Base-by-base conservation (phyloP, 2,329 filamentous ascomycete species). In the Apiospora marii region DNA sequence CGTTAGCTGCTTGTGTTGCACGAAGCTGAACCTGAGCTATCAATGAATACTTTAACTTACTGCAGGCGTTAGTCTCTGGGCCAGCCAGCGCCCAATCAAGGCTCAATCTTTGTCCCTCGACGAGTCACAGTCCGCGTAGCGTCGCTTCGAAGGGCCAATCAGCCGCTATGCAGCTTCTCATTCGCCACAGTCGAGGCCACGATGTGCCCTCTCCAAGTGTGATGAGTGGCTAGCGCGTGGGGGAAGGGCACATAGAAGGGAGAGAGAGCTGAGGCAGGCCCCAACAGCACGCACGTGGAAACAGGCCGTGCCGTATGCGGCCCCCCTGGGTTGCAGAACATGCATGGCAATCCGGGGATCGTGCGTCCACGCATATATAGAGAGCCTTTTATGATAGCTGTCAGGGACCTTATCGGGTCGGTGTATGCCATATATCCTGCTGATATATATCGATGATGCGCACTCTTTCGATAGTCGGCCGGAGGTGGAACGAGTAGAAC, bases 181-280 rank as follows among this genome's bases (percentile, higher is more conserved):
- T 64, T 64, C 58, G 58, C 34, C 53, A 3, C 19, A 6, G 34
- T 12, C 58, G 19, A 41, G 58, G 10, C 34, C 58, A 64, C 34
- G 58, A 64, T 64, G 30, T 41, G 58, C n/a, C 27, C 27, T 30
- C 27, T 34, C 6, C 34, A 14, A 24, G 30, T 64, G 34, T 64
- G 58, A 64, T 64, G 13, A 41, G 58, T n/a, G 58, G 16, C 58
- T 64, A 64, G 58, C 58, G 58, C 58, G 58, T 64, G 58, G 58
- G 58, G 34, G 58, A 22, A 22, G 53, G 30, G 34, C 16, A 61
- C 27, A 30, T 2, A 2, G 27, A 30, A 30, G 27, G 4, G 27
- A 30, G 53, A 19, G 27, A 4, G 24, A 64, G 58, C 58, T 64
- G 58, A n/a, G 8, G 41, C 14, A 37, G 58, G 53, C 53, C 34